phyloP scores from a whole-genome alignment of 768 basidiomycete species.

The Hygrophoropsis aurantiaca region DNA sequence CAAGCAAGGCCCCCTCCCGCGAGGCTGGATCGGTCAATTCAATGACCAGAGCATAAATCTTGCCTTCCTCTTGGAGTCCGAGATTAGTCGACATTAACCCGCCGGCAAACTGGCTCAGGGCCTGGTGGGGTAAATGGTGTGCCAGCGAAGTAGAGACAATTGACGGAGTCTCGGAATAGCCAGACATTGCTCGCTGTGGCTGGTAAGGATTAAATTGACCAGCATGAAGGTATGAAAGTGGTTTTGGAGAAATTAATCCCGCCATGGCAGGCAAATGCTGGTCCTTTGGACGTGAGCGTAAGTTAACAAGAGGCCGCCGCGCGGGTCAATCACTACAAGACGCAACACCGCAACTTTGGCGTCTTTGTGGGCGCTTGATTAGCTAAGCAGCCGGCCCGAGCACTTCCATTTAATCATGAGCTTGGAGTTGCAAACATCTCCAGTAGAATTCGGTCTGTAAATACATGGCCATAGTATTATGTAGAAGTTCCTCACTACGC shows the following conservation, averaged over 20 bases:
- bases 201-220: slow-evolving; percentile 61
- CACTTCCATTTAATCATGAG: too few relatives aligned
- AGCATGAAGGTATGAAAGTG: slow-evolving; percentile 60
- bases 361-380: too few relatives aligned
- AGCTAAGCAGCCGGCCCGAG: too few relatives aligned
- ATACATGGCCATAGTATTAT: too few relatives aligned
- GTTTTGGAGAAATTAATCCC: slow-evolving; percentile 62
- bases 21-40: slow-evolving; percentile 80
- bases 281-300: too few relatives aligned
- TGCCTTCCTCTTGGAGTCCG: slow-evolving; percentile 63
- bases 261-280: slow-evolving; percentile 41
- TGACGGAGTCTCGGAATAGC: slow-evolving; percentile 66
- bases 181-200: slow-evolving; percentile 41
- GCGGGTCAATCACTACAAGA: too few relatives aligned
- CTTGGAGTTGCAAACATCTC: too few relatives aligned
- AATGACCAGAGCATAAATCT: slow-evolving; percentile 89
- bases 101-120: slow-evolving; percentile 39
- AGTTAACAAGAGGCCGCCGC: too few relatives aligned
- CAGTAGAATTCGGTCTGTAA: too few relatives aligned
- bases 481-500: too few relatives aligned
- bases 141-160: slow-evolving; percentile 51
- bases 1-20: slow-evolving; percentile 88
- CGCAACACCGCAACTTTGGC: too few relatives aligned
- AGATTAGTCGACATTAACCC: slow-evolving; percentile 29
- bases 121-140: slow-evolving; percentile 56